Percentiles rank a stretch among this genome's conserved stretches.
Conservation (phyloP, 2,329 filamentous ascomycete genomes). For the Fusarium fujikuroi region DNA sequence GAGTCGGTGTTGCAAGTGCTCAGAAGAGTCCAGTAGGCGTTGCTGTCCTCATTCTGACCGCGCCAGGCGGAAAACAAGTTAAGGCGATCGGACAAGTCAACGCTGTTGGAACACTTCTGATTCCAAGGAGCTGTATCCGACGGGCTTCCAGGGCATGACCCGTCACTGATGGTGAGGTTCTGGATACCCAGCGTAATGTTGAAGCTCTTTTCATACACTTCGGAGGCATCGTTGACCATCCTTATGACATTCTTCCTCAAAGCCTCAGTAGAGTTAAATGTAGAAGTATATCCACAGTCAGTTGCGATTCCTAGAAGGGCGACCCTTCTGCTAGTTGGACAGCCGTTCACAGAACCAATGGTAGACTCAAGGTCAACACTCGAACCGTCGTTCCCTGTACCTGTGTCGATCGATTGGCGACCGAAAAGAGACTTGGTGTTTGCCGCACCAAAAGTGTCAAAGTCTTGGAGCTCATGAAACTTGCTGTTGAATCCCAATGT, state of each 20-base stretch:
- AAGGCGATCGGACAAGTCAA: slow-evolving; percentile 79
- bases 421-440: slow-evolving; percentile 76
- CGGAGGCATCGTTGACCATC: slow-evolving; percentile 87
- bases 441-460: slow-evolving; percentile 67
- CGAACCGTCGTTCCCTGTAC: slow-evolving; percentile 75
- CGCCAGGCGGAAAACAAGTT: slow-evolving; percentile 92
- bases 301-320: slow-evolving; percentile 92
- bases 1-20: slow-evolving; percentile 83
- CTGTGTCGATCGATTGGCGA: slow-evolving; percentile 76
- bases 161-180: slow-evolving; percentile 82
- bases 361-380: slow-evolving; percentile 77
- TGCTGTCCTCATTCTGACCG: slow-evolving; percentile 77
- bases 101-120: slow-evolving; percentile 71
- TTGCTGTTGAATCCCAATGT: slow-evolving; percentile 81
- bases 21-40: slow-evolving; percentile 93
- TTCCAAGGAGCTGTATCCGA: slow-evolving; percentile 84
- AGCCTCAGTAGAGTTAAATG: slow-evolving; percentile 72
- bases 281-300: slow-evolving; percentile 86
- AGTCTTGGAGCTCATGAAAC: slow-evolving; percentile 62
- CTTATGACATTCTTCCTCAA: slow-evolving; percentile 80
- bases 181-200: slow-evolving; percentile 93
- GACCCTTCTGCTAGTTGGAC: slow-evolving; percentile 89
- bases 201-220: slow-evolving; percentile 89
- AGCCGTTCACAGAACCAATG: slow-evolving; percentile 86
- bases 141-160: slow-evolving; percentile 77